Percentiles rank a stretch among this genome's conserved stretches.
Conservation (phyloP, 116 monocot genomes). For the Posidonia oceanica region DNA sequence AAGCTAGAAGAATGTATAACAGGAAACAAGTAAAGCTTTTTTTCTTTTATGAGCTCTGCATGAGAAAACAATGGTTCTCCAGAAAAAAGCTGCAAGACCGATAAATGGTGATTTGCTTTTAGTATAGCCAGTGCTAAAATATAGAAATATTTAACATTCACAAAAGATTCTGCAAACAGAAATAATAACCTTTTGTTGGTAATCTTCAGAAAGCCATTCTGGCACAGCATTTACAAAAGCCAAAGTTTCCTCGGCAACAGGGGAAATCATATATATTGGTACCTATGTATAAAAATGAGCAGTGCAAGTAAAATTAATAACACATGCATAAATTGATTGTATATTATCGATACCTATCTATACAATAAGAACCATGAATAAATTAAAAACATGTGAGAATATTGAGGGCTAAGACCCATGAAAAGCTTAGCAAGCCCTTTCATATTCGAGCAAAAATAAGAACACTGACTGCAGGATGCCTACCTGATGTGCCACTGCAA, state of each 20-base stretch:
- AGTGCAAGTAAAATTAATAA: neutral
- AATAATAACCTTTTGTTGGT: slow-evolving; percentile 57
- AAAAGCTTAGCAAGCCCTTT: no score
- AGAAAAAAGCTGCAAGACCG: slow-evolving; percentile 53
- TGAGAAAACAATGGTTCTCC: slow-evolving; percentile 71
- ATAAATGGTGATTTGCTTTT: neutral
- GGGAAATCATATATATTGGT: slow-evolving; percentile 65
- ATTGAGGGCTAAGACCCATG: no score
- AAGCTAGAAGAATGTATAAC: slow-evolving; percentile 42
- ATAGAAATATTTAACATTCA: neutral
- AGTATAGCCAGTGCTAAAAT: neutral
- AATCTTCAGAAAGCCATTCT: slow-evolving; percentile 82
- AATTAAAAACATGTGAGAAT: no score
- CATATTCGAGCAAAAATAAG: no score
- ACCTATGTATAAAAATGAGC: slow-evolving; percentile 20
- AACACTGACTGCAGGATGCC: no score
- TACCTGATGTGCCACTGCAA: neutral
- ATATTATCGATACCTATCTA: no score
- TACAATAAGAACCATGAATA: no score
- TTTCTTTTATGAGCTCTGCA: slow-evolving; percentile 48
- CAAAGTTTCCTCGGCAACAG: slow-evolving; percentile 50
- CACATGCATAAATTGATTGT: neutral
- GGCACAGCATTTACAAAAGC: slow-evolving; percentile 60
- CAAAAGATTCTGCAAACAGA: no score
- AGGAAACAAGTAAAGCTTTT: slow-evolving; percentile 41